phyloP scores from a whole-genome alignment of 352 stramenopile genomes.

The Phytopythium chamaehyphon region DNA sequence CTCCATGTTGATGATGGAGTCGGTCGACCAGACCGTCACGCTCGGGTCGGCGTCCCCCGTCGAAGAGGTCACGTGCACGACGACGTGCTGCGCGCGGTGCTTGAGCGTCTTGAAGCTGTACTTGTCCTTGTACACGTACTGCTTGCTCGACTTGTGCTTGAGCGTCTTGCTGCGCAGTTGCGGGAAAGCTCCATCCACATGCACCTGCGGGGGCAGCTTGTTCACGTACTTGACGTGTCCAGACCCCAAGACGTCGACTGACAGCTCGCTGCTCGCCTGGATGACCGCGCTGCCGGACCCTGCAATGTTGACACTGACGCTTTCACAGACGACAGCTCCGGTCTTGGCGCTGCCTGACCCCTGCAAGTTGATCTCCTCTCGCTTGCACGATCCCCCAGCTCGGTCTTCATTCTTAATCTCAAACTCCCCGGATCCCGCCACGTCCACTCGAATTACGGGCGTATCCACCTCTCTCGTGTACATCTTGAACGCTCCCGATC shows the following conservation, averaged over 20 bases:
- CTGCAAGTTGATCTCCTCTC: neutral
- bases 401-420: neutral
- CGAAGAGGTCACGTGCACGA: neutral
- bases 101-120: conserved; percentile 1
- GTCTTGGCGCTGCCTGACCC: neutral
- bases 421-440: neutral
- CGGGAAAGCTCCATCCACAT: neutral
- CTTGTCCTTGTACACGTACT: neutral
- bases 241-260: neutral
- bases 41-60: neutral
- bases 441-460: neutral
- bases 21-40: neutral
- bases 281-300: neutral
- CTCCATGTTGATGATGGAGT: neutral
- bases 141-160: conserved; percentile 1
- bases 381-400: neutral
- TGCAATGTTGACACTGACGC: neutral
- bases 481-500: neutral
- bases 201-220: neutral
- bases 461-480: neutral
- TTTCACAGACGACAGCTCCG: neutral
- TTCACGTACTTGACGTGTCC: conserved; percentile 1
- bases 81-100: neutral
- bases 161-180: neutral
- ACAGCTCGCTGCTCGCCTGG: neutral